These are phyloP conservation scores for Penicillium sp. DNA, from an alignment of 2,329 filamentous ascomycete species.

Conservation along the genomic window DNA sequence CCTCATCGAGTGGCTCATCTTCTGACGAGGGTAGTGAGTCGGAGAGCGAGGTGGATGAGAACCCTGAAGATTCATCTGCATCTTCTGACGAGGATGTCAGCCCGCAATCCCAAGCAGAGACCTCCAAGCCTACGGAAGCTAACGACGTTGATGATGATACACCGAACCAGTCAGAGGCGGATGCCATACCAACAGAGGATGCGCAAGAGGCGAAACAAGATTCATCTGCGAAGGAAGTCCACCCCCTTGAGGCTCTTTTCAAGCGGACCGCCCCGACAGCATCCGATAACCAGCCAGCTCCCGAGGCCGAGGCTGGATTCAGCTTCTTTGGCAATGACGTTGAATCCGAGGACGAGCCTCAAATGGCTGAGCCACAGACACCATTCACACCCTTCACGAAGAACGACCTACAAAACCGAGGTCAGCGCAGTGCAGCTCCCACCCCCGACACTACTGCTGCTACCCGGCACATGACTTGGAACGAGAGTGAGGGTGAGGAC, in stretches of 20 bases:
- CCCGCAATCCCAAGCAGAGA: slow-evolving; percentile 1
- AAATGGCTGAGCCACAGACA: slow-evolving; percentile 63
- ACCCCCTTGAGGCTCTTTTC: slow-evolving; percentile 90
- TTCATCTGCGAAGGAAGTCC: slow-evolving; percentile 57
- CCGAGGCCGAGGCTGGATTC: slow-evolving; percentile 60
- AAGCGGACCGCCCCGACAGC: slow-evolving; percentile 61
- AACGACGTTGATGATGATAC: neutral
- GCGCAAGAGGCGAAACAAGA: slow-evolving; percentile 8
- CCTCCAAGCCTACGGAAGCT: slow-evolving; percentile 10
- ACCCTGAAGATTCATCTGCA: slow-evolving; percentile 26
- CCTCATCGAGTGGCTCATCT: slow-evolving; percentile 39
- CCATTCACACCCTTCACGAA: slow-evolving; percentile 82
- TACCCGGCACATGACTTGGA: slow-evolving; percentile 39
- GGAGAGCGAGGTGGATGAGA: slow-evolving; percentile 22
- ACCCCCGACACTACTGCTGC: slow-evolving; percentile 90
- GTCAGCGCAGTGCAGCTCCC: slow-evolving; percentile 80
- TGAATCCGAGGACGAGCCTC: slow-evolving; percentile 48
- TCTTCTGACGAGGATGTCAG: slow-evolving; percentile 24
- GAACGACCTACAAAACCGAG: slow-evolving; percentile 66
- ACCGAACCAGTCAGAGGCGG: slow-evolving; percentile 3
- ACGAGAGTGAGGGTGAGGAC: slow-evolving; percentile 21
- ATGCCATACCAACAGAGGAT: slow-evolving; percentile 11
- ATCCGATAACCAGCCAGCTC: slow-evolving; percentile 36
- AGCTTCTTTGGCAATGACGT: slow-evolving; percentile 72
- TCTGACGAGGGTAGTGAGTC: slow-evolving; percentile 27